Evolutionary conservation across 352 stramenopile species (phyloP).

Genomic region (Globisporangium recalcitrans): DNA sequence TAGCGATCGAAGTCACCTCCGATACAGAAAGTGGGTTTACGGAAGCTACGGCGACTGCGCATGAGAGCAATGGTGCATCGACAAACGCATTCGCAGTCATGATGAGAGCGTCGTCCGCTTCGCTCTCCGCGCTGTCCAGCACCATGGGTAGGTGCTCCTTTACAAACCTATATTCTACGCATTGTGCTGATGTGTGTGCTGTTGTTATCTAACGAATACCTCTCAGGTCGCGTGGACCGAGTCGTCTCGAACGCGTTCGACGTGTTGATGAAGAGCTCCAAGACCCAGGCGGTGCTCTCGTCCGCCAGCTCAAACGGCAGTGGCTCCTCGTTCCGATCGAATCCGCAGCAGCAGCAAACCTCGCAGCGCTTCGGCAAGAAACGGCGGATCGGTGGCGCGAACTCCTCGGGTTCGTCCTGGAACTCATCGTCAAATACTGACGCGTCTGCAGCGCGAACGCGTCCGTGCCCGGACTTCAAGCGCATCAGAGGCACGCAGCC

Average conservation of each 20-base stretch:
- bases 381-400: conserved; percentile 1
- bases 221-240: conserved; percentile 11
- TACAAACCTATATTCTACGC: neutral
- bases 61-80: neutral
- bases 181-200: neutral
- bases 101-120: conserved; percentile 37
- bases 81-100: conserved; percentile 56
- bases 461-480: conserved; percentile 71
- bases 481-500: conserved; percentile 68
- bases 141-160: conserved; percentile 7
- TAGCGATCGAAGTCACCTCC: neutral
- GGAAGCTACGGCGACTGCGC: neutral
- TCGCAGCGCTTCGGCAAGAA: conserved; percentile 29
- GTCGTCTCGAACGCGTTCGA: conserved; percentile 67
- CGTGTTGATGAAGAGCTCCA: conserved; percentile 75
- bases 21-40: conserved; percentile 4
- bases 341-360: conserved; percentile 5
- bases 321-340: neutral
- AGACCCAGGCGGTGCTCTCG: conserved; percentile 39
- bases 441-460: neutral
- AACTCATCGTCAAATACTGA: neutral
- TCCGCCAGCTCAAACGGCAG: conserved; percentile 10
- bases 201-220: neutral
- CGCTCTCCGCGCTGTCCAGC: conserved; percentile 5
- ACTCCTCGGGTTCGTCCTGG: conserved; percentile 13